These are phyloP conservation scores for Aspergillus glaucus DNA, from an alignment of 2,329 filamentous ascomycete species.

Conservation along the genomic window DNA sequence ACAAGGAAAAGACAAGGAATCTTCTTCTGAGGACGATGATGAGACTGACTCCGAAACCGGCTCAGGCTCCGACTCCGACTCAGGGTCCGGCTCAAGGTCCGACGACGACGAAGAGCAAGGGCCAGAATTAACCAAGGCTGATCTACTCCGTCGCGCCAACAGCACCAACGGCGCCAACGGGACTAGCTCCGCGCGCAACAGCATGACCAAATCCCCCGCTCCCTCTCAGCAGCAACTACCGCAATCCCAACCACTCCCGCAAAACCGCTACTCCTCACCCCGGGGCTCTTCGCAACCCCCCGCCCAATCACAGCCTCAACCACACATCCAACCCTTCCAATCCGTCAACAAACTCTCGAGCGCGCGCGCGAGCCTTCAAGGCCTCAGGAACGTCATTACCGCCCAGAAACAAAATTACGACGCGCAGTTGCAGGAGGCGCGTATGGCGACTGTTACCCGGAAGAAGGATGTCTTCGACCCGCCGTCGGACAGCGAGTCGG, in stretches of 20 bases:
- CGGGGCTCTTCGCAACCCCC: background rate
- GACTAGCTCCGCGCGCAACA: background rate
- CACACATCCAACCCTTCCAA: background rate
- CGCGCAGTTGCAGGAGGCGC: background rate
- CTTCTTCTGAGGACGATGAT: slow-evolving; percentile 1
- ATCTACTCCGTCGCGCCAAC: background rate
- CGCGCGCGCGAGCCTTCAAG: background rate
- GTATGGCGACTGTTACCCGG: background rate
- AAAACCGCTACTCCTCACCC: slow-evolving; percentile 1
- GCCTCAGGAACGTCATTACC: background rate
- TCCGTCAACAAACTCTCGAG: background rate
- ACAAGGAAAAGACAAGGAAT: slow-evolving; percentile 1
- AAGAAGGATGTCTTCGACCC: slow-evolving; percentile 5
- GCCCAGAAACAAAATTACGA: background rate
- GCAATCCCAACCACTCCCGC: background rate
- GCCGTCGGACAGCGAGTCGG: slow-evolving; percentile 13
- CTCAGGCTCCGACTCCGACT: background rate
- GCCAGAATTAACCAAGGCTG: background rate
- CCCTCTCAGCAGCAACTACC: background rate
- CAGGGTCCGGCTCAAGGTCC: slow-evolving; percentile 1
- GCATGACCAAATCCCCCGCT: background rate
- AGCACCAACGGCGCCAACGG: background rate
- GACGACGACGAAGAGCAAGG: background rate
- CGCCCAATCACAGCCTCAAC: background rate
- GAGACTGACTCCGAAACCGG: no score